Evolutionary conservation across 129 eudicot genomes (phyloP), one percentile per base, ranked within the genome.

Genomic region (Glebionis coronaria): DNA sequence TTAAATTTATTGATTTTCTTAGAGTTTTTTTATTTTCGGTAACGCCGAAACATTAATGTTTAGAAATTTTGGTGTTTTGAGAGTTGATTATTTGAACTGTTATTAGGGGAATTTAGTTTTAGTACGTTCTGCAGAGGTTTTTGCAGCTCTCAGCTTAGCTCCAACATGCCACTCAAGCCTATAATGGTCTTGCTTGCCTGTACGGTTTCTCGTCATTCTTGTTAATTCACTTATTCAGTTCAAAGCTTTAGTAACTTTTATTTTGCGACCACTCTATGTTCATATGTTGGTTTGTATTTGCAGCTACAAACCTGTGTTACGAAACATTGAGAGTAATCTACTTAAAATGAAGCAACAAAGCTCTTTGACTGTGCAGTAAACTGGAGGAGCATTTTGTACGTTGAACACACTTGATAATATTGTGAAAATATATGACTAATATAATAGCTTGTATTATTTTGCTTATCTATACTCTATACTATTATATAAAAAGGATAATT

Each of bases 51-150:
- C n/a, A n/a, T n/a, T n/a, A n/a, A n/a, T n/a, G n/a, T n/a, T n/a
- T n/a, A n/a, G n/a, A n/a, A n/a, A n/a, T n/a, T n/a, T n/a, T n/a
- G n/a, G n/a, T n/a, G n/a, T n/a, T n/a, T n/a, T n/a, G n/a, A n/a
- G n/a, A n/a, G n/a, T n/a, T n/a, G n/a, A n/a, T n/a, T n/a, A n/a
- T n/a, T n/a, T n/a, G n/a, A n/a, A n/a, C n/a, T n/a, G n/a, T n/a
- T n/a, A n/a, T n/a, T n/a, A n/a, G n/a, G n/a, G n/a, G n/a, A n/a
- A n/a, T n/a, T n/a, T n/a, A n/a, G n/a, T n/a, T n/a, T n/a, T n/a
- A n/a, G n/a, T n/a, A n/a, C n/a, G n/a, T n/a, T n/a, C n/a, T n/a
- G 97, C 88, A 4, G 99, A 94, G 75, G 95, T 94, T 65, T 71
- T 89, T n/a, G 83, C 90, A 84, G 82, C 95, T 94, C 74, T 82